Percentiles rank a stretch among this genome's conserved stretches.
phyloP scores from a whole-genome alignment of 495 filamentous ascomycete species.

The Aspergillus sparsus region DNA sequence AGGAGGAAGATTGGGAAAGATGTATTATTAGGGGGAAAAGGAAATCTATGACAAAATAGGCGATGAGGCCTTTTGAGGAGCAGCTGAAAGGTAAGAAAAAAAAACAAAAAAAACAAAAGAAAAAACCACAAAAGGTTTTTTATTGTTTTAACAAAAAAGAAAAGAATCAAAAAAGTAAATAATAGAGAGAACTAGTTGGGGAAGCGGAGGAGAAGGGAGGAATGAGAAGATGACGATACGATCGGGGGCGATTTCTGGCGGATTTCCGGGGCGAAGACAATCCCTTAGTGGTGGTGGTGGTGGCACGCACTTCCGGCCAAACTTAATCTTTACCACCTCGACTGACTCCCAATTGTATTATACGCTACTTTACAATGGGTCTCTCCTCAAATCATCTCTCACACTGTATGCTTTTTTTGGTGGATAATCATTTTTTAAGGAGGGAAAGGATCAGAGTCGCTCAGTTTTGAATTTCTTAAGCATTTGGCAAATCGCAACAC shows the following conservation, averaged over 20 bases:
- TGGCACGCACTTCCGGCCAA: constrained; percentile 3
- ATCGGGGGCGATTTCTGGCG: constrained; percentile 7
- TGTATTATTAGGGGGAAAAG: not conserved
- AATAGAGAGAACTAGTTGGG: constrained; percentile 2
- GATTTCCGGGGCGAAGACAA: not conserved
- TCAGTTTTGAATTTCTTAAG: not conserved
- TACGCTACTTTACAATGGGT: not conserved
- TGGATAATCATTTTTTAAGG: not conserved
- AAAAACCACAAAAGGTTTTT: too few species aligned
- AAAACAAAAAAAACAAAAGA: not conserved
- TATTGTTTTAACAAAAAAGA: not conserved
- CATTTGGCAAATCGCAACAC: constrained; percentile 1
- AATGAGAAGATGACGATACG: constrained; percentile 17
- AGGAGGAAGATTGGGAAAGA: not conserved
- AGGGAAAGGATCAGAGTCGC: not conserved
- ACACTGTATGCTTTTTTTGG: too few species aligned
- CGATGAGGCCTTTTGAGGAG: not conserved
- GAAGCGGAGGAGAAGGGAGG: constrained; percentile 9
- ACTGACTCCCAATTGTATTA: not conserved
- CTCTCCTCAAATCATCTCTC: not conserved
- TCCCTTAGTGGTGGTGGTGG: constrained; percentile 1
- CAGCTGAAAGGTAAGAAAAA: constrained; percentile 1
- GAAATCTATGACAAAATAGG: constrained; percentile 5
- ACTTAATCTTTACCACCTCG: not conserved
- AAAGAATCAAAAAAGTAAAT: not conserved